A percentile compares a stretch with the other conserved stretches of the same genome.
Evolutionary conservation across 2,329 filamentous ascomycete genomes (phyloP).

Genomic region (Ceratocystis harringtonii): DNA sequence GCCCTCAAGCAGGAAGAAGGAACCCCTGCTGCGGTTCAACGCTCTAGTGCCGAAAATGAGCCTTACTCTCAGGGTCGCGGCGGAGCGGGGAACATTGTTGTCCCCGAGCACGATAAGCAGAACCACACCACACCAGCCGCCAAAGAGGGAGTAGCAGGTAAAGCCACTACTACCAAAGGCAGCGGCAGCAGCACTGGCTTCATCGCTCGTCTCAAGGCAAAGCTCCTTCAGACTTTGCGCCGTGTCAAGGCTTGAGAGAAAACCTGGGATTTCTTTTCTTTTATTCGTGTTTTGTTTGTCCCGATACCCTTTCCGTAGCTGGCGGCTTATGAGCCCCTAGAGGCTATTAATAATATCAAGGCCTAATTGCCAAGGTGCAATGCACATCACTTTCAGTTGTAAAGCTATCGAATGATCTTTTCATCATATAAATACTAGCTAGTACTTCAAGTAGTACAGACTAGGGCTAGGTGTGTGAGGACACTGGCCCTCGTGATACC

Average conservation of each 20-base stretch:
- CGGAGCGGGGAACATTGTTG: slow-evolving; percentile 42
- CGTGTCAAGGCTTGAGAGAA: neutral
- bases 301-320: slow-evolving; percentile 2
- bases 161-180: slow-evolving; percentile 35
- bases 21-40: slow-evolving; percentile 37
- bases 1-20: slow-evolving; percentile 37
- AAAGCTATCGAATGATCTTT: no score
- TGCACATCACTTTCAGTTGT: no score
- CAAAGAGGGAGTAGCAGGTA: slow-evolving; percentile 29
- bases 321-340: neutral
- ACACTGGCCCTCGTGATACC: no score
- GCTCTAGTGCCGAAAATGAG: slow-evolving; percentile 33
- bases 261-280: neutral
- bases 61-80: slow-evolving; percentile 43
- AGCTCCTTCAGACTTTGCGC: neutral
- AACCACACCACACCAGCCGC: slow-evolving; percentile 20
- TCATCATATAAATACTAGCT: no score
- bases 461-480: neutral
- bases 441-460: neutral
- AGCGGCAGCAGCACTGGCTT: neutral
- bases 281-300: slow-evolving; percentile 1
- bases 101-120: slow-evolving; percentile 23
- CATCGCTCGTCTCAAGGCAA: neutral
- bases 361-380: neutral
- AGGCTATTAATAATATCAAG: neutral